A percentile compares a stretch with the other conserved stretches of the same genome.
These are phyloP conservation scores for Cryphonectria japonica DNA, from an alignment of 2,329 filamentous ascomycete species.

Conservation along the genomic window DNA sequence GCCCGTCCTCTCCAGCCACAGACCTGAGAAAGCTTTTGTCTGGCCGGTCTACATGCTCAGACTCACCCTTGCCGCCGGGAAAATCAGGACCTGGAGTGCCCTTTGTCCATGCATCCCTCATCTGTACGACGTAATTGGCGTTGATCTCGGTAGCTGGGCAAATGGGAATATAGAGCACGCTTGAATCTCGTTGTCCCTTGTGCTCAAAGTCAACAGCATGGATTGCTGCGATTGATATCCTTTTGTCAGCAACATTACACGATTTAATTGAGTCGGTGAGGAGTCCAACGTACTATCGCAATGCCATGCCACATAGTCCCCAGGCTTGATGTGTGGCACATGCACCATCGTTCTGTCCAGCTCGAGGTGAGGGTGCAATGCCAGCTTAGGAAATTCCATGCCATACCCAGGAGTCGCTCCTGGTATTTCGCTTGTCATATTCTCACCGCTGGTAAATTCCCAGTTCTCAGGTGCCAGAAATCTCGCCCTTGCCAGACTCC, in stretches of 20 bases:
- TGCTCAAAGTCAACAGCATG: conserved; percentile 86
- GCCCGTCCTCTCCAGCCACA: conserved; percentile 12
- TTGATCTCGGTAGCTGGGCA: conserved; percentile 80
- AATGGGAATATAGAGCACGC: conserved; percentile 86
- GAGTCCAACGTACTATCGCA: conserved; percentile 56
- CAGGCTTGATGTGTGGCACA: conserved; percentile 68
- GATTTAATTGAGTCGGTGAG: background rate
- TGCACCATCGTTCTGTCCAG: conserved; percentile 72
- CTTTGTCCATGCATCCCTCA: conserved; percentile 70
- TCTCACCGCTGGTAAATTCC: conserved; percentile 51
- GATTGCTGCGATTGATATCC: conserved; percentile 48
- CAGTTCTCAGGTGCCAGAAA: conserved; percentile 61
- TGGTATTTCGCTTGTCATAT: conserved; percentile 64
- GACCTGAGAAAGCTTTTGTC: conserved; percentile 18
- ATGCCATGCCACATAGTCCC: conserved; percentile 84
- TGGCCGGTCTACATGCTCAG: conserved; percentile 53
- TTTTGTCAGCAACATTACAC: background rate
- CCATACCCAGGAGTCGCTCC: conserved; percentile 70
- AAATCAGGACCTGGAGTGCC: conserved; percentile 74
- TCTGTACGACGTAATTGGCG: conserved; percentile 69
- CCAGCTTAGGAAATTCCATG: conserved; percentile 65
- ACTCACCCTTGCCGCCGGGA: conserved; percentile 71
- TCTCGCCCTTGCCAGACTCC: conserved; percentile 31
- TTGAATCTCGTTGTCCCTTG: conserved; percentile 71
- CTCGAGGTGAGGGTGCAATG: conserved; percentile 71